A percentile compares a stretch with the other conserved stretches of the same genome.
These are phyloP conservation scores for Hawksworthiomyces lignivorus DNA, from an alignment of 2,329 filamentous ascomycete genomes.

Conservation along the genomic window DNA sequence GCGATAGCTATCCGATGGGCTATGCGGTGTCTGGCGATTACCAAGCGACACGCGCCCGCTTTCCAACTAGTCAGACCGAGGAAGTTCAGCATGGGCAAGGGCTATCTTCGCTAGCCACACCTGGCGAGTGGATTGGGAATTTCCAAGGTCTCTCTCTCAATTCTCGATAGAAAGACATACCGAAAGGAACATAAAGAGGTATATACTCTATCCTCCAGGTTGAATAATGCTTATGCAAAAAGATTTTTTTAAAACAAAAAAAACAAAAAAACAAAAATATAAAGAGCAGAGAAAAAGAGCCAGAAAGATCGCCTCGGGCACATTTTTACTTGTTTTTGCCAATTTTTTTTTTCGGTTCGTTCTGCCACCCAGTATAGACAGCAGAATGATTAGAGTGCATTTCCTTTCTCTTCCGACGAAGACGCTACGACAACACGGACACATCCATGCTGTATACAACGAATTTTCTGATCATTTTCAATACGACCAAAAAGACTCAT, in stretches of 20 bases:
- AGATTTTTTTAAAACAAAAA: no score
- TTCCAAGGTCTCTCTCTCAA: slow-evolving; percentile 70
- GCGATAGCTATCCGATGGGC: slow-evolving; percentile 33
- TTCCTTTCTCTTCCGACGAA: slow-evolving; percentile 9
- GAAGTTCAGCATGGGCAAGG: slow-evolving; percentile 28
- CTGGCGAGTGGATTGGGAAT: slow-evolving; percentile 52
- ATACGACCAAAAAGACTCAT: not conserved
- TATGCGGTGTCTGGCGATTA: slow-evolving; percentile 37
- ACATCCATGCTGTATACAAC: slow-evolving; percentile 3
- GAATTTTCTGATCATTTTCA: not conserved
- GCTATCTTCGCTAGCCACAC: slow-evolving; percentile 33
- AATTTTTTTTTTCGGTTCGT: not conserved
- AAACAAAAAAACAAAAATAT: not conserved
- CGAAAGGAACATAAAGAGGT: no score
- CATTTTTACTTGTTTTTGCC: not conserved
- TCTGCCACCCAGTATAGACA: slow-evolving; percentile 9
- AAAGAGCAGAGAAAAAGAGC: not conserved
- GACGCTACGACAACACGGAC: slow-evolving; percentile 7
- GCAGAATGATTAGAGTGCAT: slow-evolving; percentile 13
- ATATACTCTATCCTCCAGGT: no score
- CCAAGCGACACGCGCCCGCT: slow-evolving; percentile 39
- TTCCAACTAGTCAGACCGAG: slow-evolving; percentile 32
- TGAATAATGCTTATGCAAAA: no score
- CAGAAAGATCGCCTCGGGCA: not conserved
- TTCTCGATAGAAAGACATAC: slow-evolving; percentile 12